Evolutionary conservation across 2,329 filamentous ascomycete genomes (phyloP).

Genomic region (Diaporthe nobilis): DNA sequence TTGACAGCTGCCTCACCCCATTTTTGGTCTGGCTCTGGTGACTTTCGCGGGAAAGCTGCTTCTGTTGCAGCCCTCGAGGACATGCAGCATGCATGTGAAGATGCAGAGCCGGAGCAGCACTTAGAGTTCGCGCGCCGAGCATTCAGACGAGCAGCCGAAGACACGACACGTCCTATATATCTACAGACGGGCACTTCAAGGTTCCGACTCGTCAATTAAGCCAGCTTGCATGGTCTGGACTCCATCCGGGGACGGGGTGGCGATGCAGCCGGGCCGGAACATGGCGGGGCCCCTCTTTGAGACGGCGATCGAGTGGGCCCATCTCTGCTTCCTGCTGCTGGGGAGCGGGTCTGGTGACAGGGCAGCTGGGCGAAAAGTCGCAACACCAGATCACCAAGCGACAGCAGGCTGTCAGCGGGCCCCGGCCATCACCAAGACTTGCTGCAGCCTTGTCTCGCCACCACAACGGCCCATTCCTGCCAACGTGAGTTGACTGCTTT

Average conservation of each 20-base stretch:
- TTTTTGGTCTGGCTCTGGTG: not conserved
- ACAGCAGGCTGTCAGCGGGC: slow-evolving; percentile 11
- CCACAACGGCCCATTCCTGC: not conserved
- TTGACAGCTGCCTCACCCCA: slow-evolving; percentile 3
- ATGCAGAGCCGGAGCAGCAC: not conserved
- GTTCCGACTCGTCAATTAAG: slow-evolving; percentile 1
- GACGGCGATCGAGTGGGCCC: slow-evolving; percentile 13
- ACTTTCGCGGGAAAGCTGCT: not conserved
- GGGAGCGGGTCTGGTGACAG: slow-evolving; percentile 19
- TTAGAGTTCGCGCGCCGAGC: not conserved
- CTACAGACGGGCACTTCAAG: not conserved
- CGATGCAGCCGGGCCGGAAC: slow-evolving; percentile 6
- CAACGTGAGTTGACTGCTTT: not conserved
- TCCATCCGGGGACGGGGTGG: slow-evolving; percentile 8
- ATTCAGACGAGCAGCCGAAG: slow-evolving; percentile 9
- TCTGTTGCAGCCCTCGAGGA: not conserved
- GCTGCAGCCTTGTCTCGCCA: slow-evolving; percentile 32
- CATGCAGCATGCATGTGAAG: not conserved
- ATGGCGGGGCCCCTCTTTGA: not conserved
- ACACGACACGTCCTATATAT: not conserved
- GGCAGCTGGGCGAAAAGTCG: not conserved
- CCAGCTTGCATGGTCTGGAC: slow-evolving; percentile 9
- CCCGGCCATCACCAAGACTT: slow-evolving; percentile 10
- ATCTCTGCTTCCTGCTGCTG: slow-evolving; percentile 20
- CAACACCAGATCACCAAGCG: slow-evolving; percentile 22